phyloP scores from a whole-genome alignment of 176 grass and related monocot genomes.

The Chrysopogon serrulatus region DNA sequence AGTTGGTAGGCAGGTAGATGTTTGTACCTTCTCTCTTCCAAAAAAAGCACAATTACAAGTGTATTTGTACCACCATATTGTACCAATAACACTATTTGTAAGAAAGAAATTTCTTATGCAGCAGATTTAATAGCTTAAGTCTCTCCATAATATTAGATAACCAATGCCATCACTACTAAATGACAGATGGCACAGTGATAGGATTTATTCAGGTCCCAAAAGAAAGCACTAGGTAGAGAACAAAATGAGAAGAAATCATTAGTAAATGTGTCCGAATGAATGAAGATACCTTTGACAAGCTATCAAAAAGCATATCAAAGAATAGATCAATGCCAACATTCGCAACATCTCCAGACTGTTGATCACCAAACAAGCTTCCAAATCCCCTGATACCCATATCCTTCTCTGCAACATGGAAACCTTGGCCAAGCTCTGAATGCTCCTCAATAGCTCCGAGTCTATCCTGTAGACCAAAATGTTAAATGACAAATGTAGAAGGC shows the following conservation, averaged over 20 bases:
- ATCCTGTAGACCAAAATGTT: slow-evolving; percentile 52
- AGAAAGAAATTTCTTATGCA: background rate
- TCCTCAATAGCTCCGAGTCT: slow-evolving; percentile 92
- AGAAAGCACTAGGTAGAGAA: background rate
- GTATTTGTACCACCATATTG: background rate
- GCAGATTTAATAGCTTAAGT: background rate
- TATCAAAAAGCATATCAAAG: slow-evolving; percentile 99
- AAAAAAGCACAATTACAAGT: background rate
- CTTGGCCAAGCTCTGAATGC: slow-evolving; percentile 79
- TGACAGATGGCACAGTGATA: background rate
- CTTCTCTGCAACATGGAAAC: slow-evolving; percentile 93
- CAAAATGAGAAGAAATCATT: background rate
- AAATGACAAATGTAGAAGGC: background rate
- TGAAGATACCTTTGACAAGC: slow-evolving; percentile 75
- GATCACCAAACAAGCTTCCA: slow-evolving; percentile 93
- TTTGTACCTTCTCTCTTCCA: background rate
- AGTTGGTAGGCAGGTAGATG: background rate
- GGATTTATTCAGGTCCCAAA: background rate
- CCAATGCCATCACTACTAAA: background rate
- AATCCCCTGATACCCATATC: slow-evolving; percentile 97
- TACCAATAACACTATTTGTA: background rate
- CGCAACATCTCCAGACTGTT: slow-evolving; percentile 96
- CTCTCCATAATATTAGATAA: slow-evolving; percentile 10
- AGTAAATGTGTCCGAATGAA: background rate
- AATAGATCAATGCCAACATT: slow-evolving; percentile 96